Evolutionary conservation across 768 basidiomycete genomes (phyloP).

Genomic region (Rhodotorula graminis): DNA sequence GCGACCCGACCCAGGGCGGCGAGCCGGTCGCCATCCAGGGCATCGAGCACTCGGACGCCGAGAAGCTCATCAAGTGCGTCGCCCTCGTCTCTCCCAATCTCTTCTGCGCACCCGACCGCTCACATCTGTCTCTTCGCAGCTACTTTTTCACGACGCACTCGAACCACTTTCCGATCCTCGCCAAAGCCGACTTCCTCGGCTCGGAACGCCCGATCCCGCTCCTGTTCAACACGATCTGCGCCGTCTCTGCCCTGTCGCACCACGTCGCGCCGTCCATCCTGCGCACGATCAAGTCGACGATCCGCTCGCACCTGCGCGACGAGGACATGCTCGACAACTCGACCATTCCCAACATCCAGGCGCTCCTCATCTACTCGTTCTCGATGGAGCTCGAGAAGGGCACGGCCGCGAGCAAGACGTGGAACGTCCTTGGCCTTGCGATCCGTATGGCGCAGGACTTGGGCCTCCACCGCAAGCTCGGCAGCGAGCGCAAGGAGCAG

Average conservation of each 20-base stretch:
- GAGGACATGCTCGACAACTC: constrained; percentile 68
- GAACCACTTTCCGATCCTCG: constrained; percentile 82
- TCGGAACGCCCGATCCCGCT: constrained; percentile 65
- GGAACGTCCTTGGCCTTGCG: constrained; percentile 46
- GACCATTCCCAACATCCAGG: constrained; percentile 74
- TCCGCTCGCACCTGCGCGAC: constrained; percentile 77
- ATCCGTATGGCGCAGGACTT: constrained; percentile 77
- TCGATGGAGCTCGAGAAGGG: constrained; percentile 41
- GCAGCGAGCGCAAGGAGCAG: constrained; percentile 63
- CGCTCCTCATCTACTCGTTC: constrained; percentile 45
- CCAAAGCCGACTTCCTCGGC: constrained; percentile 78
- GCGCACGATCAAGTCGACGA: constrained; percentile 77
- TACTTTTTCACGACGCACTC: constrained; percentile 80
- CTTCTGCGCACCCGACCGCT: too few species aligned
- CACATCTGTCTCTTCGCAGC: background rate
- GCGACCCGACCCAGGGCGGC: constrained; percentile 9
- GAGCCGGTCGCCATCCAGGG: constrained; percentile 42
- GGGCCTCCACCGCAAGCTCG: constrained; percentile 75
- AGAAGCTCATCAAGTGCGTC: constrained; percentile 66
- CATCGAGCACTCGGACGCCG: constrained; percentile 70
- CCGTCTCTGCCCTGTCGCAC: constrained; percentile 75
- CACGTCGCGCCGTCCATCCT: constrained; percentile 81
- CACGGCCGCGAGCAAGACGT: constrained; percentile 38
- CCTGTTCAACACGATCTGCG: constrained; percentile 87
- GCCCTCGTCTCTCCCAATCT: background rate